Evolutionary conservation across 371 early-diverging fungal species (phyloP).

Genomic region (Dentiscutata heterogama): DNA sequence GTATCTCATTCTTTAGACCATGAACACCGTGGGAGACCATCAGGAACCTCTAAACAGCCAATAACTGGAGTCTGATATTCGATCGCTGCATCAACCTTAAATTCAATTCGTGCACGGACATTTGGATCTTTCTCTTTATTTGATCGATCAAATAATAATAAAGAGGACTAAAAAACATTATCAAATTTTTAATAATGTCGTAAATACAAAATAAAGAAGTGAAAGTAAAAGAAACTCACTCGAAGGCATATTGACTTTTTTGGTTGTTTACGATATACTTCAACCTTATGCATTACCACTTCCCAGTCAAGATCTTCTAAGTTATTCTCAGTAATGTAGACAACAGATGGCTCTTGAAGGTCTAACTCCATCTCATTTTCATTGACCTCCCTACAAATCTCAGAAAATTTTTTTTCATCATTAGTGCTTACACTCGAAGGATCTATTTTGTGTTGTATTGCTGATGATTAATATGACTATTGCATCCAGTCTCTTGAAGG

Average conservation of each 20-base stretch:
- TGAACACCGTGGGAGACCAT: constrained; percentile 45
- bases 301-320: constrained; percentile 39
- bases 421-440: neutral
- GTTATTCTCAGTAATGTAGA: constrained; percentile 1
- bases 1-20: constrained; percentile 42
- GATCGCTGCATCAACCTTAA: constrained; percentile 42
- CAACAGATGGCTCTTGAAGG: constrained; percentile 29
- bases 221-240: constrained; percentile 42
- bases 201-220: constrained; percentile 28
- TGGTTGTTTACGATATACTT: constrained; percentile 7
- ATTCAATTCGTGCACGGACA: constrained; percentile 40
- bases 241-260: constrained; percentile 2
- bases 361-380: constrained; percentile 27
- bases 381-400: constrained; percentile 22
- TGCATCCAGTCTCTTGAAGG: constrained; percentile 11
- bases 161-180: constrained; percentile 35
- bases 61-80: constrained; percentile 46
- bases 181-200: constrained; percentile 35
- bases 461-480: neutral
- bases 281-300: constrained; percentile 34
- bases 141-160: constrained; percentile 39
- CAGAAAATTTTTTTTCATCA: neutral
- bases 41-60: constrained; percentile 41
- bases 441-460: neutral
- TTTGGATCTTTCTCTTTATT: constrained; percentile 45